These are phyloP conservation scores for Ophiostoma fasciatum DNA, from an alignment of 2,329 filamentous ascomycete species.

Conservation along the genomic window DNA sequence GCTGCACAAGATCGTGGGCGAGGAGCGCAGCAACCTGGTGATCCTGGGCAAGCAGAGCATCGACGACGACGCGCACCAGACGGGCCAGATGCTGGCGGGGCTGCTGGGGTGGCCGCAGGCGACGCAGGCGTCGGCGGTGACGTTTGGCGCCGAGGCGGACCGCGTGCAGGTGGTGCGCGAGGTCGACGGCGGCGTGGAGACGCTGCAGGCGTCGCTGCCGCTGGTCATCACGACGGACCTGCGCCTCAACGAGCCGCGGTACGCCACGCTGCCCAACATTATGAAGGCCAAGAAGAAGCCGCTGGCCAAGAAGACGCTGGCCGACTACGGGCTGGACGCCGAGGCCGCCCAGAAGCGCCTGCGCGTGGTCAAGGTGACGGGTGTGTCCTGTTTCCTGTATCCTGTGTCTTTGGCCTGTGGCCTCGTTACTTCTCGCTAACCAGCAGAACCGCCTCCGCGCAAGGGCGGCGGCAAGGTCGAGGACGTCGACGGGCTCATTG, in stretches of 20 bases:
- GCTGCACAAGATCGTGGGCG: conserved; percentile 61
- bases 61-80: conserved; percentile 91
- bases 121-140: conserved; percentile 78
- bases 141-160: conserved; percentile 57
- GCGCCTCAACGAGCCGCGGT: conserved; percentile 85
- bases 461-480: conserved; percentile 95
- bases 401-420: not conserved
- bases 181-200: conserved; percentile 92
- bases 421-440: not conserved
- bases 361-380: conserved; percentile 79
- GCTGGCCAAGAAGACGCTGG: conserved; percentile 77
- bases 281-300: conserved; percentile 99
- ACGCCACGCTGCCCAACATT: conserved; percentile 91
- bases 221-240: conserved; percentile 93
- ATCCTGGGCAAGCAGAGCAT: conserved; percentile 96
- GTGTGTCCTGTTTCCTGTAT: conserved; percentile 31
- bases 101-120: conserved; percentile 87
- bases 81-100: conserved; percentile 93
- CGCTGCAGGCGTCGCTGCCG: conserved; percentile 68
- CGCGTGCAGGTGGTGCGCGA: conserved; percentile 69
- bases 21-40: conserved; percentile 81
- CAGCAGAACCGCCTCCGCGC: conserved; percentile 64
- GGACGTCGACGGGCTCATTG: conserved; percentile 86
- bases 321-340: conserved; percentile 65
- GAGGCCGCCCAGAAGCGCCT: conserved; percentile 60